Conservation (phyloP, 176 grass and related monocot genomes). For the Phyllostachys edulis region DNA sequence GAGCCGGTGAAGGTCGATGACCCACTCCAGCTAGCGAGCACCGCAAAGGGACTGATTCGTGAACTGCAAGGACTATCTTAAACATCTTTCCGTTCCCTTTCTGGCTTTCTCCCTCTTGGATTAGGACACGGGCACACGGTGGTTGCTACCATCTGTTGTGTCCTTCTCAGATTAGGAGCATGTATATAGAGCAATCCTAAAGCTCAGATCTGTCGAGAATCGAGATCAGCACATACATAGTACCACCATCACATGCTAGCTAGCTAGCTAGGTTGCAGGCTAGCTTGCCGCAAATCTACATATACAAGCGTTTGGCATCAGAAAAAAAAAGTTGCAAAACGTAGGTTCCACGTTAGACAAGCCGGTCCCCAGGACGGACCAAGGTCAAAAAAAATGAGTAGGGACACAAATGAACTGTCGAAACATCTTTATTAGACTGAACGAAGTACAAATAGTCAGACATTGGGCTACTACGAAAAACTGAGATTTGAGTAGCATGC, state of each 20-base stretch:
- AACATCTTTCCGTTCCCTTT: not conserved
- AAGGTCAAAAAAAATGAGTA: too few species aligned
- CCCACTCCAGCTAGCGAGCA: not conserved
- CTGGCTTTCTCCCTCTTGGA: not conserved
- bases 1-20: not conserved
- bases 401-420: too few species aligned
- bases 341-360: not conserved
- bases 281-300: not conserved
- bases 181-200: not conserved
- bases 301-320: not conserved
- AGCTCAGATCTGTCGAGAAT: not conserved
- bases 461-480: too few species aligned
- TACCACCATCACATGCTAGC: not conserved
- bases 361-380: not conserved
- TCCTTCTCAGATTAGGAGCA: not conserved
- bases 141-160: not conserved
- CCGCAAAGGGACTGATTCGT: not conserved
- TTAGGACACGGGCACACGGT: not conserved
- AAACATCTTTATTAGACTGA: too few species aligned
- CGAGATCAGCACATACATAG: not conserved
- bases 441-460: too few species aligned
- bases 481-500: too few species aligned
- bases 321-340: not conserved
- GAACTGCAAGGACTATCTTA: too few species aligned
- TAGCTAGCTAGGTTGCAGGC: not conserved